Evolutionary conservation across 495 filamentous ascomycete genomes (phyloP).

Genomic region (Penicillium roqueforti): DNA sequence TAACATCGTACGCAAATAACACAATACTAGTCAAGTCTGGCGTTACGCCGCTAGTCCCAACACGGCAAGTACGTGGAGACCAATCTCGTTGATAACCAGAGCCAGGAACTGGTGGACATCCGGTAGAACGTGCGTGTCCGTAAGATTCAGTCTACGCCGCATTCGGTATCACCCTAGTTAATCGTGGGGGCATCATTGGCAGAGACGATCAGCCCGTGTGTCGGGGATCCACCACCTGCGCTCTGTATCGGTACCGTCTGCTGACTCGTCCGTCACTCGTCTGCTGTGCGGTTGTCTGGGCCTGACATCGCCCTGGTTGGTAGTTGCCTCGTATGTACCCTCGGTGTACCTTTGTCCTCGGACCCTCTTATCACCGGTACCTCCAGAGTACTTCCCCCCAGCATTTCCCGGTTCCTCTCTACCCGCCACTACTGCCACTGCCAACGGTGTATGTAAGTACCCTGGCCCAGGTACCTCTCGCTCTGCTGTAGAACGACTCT

Average conservation of each 20-base stretch:
- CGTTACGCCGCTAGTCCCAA: slow-evolving; percentile 14
- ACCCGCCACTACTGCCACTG: slow-evolving; percentile 22
- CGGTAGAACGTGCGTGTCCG: slow-evolving; percentile 18
- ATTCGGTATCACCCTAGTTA: slow-evolving; percentile 24
- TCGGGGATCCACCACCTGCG: slow-evolving; percentile 9
- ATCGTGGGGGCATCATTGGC: slow-evolving; percentile 18
- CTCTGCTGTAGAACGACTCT: slow-evolving; percentile 4
- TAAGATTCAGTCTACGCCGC: slow-evolving; percentile 22
- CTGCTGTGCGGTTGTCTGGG: slow-evolving; percentile 7
- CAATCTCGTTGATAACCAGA: slow-evolving; percentile 13
- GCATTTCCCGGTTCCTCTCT: neutral
- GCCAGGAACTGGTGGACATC: slow-evolving; percentile 20
- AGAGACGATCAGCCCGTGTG: slow-evolving; percentile 6
- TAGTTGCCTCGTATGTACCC: slow-evolving; percentile 8
- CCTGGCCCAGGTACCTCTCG: slow-evolving; percentile 22
- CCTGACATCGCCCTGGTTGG: slow-evolving; percentile 5
- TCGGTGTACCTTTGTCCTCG: slow-evolving; percentile 8
- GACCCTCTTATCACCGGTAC: slow-evolving; percentile 8
- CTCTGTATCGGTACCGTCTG: slow-evolving; percentile 14
- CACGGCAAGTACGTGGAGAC: slow-evolving; percentile 8
- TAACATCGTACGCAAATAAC: neutral
- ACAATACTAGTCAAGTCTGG: slow-evolving; percentile 4
- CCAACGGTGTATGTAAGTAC: slow-evolving; percentile 15
- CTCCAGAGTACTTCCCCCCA: slow-evolving; percentile 3
- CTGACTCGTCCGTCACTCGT: neutral